These are phyloP conservation scores for Wallacemonas sp. DNA, from an alignment of 208 protist genomes.

Conservation along the genomic window DNA sequence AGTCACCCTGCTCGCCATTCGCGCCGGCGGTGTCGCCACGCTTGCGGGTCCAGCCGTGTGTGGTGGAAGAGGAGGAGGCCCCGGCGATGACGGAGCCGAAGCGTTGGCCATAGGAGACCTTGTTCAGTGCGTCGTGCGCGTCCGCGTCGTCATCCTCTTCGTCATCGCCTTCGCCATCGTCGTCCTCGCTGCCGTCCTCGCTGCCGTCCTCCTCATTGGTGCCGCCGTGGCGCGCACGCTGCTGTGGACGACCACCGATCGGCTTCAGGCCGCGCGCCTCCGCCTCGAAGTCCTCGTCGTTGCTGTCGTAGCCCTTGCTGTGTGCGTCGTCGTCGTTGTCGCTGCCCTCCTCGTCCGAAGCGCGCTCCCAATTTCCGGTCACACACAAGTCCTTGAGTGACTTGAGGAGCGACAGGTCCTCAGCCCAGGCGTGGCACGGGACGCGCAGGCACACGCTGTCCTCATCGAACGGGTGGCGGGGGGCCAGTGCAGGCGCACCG, in stretches of 20 bases:
- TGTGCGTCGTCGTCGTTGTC: slow-evolving; percentile 36
- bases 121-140: slow-evolving; percentile 31
- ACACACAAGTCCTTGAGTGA: slow-evolving; percentile 94
- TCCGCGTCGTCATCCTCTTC: slow-evolving; percentile 17
- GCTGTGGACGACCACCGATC: slow-evolving; percentile 11
- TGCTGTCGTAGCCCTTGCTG: slow-evolving; percentile 85
- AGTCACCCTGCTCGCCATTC: slow-evolving; percentile 27
- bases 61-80: slow-evolving; percentile 7
- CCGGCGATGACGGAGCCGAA: slow-evolving; percentile 12
- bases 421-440: slow-evolving; percentile 61
- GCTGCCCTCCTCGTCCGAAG: slow-evolving; percentile 41
- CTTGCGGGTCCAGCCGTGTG: slow-evolving; percentile 7
- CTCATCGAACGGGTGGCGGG: slow-evolving; percentile 60
- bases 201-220: slow-evolving; percentile 30
- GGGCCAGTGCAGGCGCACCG: slow-evolving; percentile 38
- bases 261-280: slow-evolving; percentile 64
- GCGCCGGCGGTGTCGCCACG: slow-evolving; percentile 32
- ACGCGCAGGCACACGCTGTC: slow-evolving; percentile 59
- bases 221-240: slow-evolving; percentile 15
- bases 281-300: slow-evolving; percentile 86
- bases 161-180: slow-evolving; percentile 39
- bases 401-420: slow-evolving; percentile 39
- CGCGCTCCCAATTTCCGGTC: slow-evolving; percentile 91
- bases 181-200: slow-evolving; percentile 56
- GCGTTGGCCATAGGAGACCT: slow-evolving; percentile 20